Evolutionary conservation across 2,329 filamentous ascomycete species (phyloP).

Genomic region (Pseudogymnoascus sp.): DNA sequence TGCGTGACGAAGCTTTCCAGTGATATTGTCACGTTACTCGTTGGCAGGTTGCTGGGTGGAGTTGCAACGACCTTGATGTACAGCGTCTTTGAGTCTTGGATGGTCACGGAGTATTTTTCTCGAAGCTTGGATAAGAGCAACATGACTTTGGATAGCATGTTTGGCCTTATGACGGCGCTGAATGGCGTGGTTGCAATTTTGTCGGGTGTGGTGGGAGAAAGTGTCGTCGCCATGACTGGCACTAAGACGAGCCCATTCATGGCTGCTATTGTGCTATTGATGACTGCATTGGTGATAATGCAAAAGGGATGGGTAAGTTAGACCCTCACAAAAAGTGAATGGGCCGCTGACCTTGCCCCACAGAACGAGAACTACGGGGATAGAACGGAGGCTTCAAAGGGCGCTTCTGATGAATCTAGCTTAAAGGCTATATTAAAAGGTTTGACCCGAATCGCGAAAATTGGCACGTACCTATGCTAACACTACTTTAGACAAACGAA

Average conservation of each 20-base stretch:
- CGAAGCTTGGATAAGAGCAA: constrained; percentile 36
- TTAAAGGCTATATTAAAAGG: constrained; percentile 19
- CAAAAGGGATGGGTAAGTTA: constrained; percentile 41
- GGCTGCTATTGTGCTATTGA: constrained; percentile 35
- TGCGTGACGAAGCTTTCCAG: constrained; percentile 44
- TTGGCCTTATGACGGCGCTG: constrained; percentile 44
- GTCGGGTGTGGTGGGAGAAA: constrained; percentile 45
- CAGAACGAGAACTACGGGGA: constrained; percentile 45
- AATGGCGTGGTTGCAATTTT: constrained; percentile 50
- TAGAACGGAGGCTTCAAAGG: constrained; percentile 20
- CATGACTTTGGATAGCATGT: constrained; percentile 42
- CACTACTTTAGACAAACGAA: constrained; percentile 36
- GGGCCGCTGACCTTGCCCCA: neutral
- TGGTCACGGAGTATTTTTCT: constrained; percentile 49
- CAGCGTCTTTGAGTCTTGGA: constrained; percentile 54
- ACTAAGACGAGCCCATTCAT: constrained; percentile 48
- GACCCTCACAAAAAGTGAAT: neutral
- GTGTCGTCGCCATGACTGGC: constrained; percentile 39
- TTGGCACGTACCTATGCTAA: constrained; percentile 14
- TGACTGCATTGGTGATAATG: constrained; percentile 39
- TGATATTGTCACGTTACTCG: constrained; percentile 38
- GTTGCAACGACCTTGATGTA: constrained; percentile 49
- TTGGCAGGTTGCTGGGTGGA: constrained; percentile 47
- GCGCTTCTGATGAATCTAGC: constrained; percentile 15
- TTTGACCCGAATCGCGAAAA: constrained; percentile 10